Percentiles rank a stretch among this genome's conserved stretches.
phyloP scores from a whole-genome alignment of 352 stramenopile genomes.

The Lagenidium sp. region DNA sequence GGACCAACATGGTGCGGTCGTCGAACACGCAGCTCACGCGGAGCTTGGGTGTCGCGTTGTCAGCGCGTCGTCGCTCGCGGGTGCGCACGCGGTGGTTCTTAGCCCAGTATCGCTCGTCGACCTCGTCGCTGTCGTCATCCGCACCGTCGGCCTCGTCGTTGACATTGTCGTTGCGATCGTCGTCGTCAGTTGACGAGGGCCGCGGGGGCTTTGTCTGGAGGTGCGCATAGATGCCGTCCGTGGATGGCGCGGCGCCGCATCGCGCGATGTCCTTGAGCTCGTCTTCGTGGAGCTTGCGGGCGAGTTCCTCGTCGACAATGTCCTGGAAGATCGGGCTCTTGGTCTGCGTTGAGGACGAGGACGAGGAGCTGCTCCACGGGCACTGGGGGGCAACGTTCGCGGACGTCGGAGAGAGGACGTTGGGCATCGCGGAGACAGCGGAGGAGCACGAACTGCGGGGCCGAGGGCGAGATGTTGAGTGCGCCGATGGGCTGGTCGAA shows the following conservation, averaged over 20 bases:
- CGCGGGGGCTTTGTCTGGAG: not conserved
- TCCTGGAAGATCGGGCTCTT: slow-evolving; percentile 31
- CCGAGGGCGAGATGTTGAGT: too few relatives aligned
- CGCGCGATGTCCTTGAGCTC: slow-evolving; percentile 10
- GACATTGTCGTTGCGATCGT: not conserved
- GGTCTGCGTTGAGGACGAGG: not conserved
- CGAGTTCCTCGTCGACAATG: slow-evolving; percentile 61
- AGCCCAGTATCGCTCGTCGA: slow-evolving; percentile 6
- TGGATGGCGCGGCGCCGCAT: too few relatives aligned
- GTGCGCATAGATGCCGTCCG: not conserved
- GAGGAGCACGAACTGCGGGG: too few relatives aligned
- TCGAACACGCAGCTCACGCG: slow-evolving; percentile 8
- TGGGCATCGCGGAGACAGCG: too few relatives aligned
- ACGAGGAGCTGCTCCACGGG: not conserved
- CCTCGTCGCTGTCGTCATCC: slow-evolving; percentile 7
- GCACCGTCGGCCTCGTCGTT: slow-evolving; percentile 13
- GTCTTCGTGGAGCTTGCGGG: slow-evolving; percentile 24
- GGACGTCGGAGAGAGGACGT: too few relatives aligned
- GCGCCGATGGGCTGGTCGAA: too few relatives aligned
- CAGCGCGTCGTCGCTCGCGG: slow-evolving; percentile 1
- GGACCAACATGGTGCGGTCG: slow-evolving; percentile 10
- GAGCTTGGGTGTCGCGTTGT: slow-evolving; percentile 1
- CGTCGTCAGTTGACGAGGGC: not conserved
- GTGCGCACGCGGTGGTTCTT: slow-evolving; percentile 4
- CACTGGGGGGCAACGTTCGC: not conserved